Base-by-base conservation (phyloP, 306 rosid species). In the Sphenostylis stenocarpa region DNA sequence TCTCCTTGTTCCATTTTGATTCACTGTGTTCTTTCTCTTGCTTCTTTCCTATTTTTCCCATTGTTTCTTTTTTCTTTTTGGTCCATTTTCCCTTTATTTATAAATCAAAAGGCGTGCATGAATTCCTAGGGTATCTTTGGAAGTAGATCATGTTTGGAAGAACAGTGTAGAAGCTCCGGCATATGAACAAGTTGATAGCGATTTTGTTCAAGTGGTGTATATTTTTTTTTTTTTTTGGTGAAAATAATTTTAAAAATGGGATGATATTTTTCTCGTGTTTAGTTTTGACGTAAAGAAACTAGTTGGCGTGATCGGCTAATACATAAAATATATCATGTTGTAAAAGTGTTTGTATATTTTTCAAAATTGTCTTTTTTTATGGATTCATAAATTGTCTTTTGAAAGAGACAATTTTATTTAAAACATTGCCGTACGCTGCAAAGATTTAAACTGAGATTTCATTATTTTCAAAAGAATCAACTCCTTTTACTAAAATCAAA, bases 151-250 rank as follows among this genome's bases (percentile, higher is more conserved):
- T 34, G 58, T 51, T 76, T 41, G 48, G 28, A 55, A 15, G 75
- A 77, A 44, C 23, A 71, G 29, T 82, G 39, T 70, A 53, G 75
- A 75, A 66, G 47, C 24, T 77, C 75, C 70, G 65, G 55, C 76
- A 24, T 5, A 45, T 24, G 24, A 43, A 60, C 82, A 70, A 63
- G 57, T 77, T 72, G 82, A 55, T 53, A 19, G 70, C 11, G 7
- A 71, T 77, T 34, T 77, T 64, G 77, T 38, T 63, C 81, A 76
- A 76, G 77, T 82, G 68, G 72, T 10, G 6, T n/a, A n/a, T n/a
- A n/a, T n/a, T n/a, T n/a, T 11, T 28, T 26, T 17, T 47, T 60
- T 20, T 58, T 58, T 20, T 67, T 45, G 0, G 23, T 26, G 39
- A 4, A 10, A 49, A 38, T 9, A 20, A 21, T 45, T n/a, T 48